Evolutionary conservation across 495 filamentous ascomycete species (phyloP), one percentile per base, ranked within the genome.

Genomic region (Neurospora intermedia): DNA sequence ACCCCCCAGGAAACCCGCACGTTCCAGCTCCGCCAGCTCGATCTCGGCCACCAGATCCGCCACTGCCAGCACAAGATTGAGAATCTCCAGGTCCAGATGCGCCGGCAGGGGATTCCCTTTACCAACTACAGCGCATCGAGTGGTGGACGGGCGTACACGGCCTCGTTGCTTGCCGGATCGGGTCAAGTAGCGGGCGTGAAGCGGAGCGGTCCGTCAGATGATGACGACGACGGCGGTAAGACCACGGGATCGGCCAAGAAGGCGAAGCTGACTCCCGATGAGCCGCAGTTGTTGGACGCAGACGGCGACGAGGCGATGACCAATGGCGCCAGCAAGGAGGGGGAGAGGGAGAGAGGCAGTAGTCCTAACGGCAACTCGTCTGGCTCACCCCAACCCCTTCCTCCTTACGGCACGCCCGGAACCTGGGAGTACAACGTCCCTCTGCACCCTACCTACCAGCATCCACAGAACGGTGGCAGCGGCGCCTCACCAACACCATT

Each of bases 1-100:
- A 85, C 82, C 0, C 81, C 84, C 0, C 82, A 84, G 43, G 84
- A 85, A 76, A 74, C 74, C 0, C 78, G 84, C 40, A 84, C 80
- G 0, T 69, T 83, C 6, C 81, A 83, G 73, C 76, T 84, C 20
- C 83, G 84, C 10, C 74, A 75, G 6, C 73, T 85, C 6, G 84
- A 85, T 42, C 79, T 83, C 23, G 74, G 75, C 27, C 83, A 85
- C 71, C 82, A 83, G 72, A 82, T 84, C 40, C 82, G 84, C 2
- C 77, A 81, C 66, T 82, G 81, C 74, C 76, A 76, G 54, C 82
- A 85, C 70, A 76, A 80, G 5, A 82, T 84, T 45, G 79, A 84
- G 70, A 72, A 45, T 10, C 74, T 84, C 2, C 75, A 79, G 38
- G 74, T 72, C 11, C 72, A 80, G 42, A 39, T 71, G 43, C 78